Base-by-base conservation (phyloP, 192 early-diverging fungal species). In the Backusella tuberculispora region DNA sequence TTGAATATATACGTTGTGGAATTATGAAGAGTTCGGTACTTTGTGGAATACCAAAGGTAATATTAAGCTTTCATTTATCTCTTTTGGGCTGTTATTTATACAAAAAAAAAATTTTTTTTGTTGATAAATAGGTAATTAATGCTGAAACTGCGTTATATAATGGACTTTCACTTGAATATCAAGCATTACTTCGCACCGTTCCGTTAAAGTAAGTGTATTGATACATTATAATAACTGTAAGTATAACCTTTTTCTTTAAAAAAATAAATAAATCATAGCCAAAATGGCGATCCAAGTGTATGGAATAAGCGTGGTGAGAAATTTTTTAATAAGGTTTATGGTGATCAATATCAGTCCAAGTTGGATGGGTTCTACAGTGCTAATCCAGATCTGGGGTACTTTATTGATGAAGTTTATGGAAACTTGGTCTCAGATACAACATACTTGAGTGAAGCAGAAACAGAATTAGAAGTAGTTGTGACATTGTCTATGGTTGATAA, bases 331-430 rank as follows among this genome's bases (percentile, higher is more conserved):
- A 4, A 26, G 12, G 21, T 60, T 24, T 60, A 60, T 26, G 53
- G 53, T 4, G 53, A 60, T 60, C 53, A 60, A 60, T 13, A 13
- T 12, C 9, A 60, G 10, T 8, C 12, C 53, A 60, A 60, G 26
- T 10, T 60, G 10, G 53, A 60, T 26, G 12, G 21, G 9, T 21
- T 60, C 12, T 60, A 60, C 26, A 60, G 9, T 19, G 4, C 26
- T 14, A 21, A 19, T 14, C 43, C 74, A 2, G 13, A 47, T 12
- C 45, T 47, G 19, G 47, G 60, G 17, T 64, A 26, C 12, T 69
- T 40, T 6, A 56, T 66, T 15, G 43, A 72, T 44, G 69, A 77
- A n/a, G 63, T 65, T 14, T 77, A 77, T 46, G 76, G 76, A 15
- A 71, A 70, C 15, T 19, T 77, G 5, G 17, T 77, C 15, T 72